These are phyloP conservation scores for Fraxinus floribunda DNA, from an alignment of 305 asterid species.

Conservation along the genomic window DNA sequence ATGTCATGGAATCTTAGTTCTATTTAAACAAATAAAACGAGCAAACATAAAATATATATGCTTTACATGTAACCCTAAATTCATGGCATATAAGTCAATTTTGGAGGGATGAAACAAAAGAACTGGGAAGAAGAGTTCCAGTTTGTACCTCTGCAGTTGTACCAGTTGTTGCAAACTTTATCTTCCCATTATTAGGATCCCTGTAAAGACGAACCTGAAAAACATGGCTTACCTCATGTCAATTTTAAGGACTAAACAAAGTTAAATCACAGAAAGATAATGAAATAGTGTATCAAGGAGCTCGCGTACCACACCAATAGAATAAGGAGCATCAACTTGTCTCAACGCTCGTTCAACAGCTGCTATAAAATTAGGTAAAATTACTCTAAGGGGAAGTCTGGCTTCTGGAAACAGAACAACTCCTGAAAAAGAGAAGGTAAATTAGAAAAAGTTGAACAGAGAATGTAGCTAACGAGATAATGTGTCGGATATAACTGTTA, in stretches of 20 bases:
- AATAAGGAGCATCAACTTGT: slow-evolving; percentile 74
- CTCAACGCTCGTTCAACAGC: slow-evolving; percentile 74
- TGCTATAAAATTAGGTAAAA: slow-evolving; percentile 66
- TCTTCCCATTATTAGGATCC: slow-evolving; percentile 50
- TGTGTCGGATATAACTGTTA: neutral
- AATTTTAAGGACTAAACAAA: slow-evolving; percentile 16
- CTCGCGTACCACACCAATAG: slow-evolving; percentile 82
- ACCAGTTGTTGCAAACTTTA: slow-evolving; percentile 65
- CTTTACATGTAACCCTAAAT: neutral
- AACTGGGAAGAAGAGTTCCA: slow-evolving; percentile 11
- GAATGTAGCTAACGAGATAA: slow-evolving; percentile 14
- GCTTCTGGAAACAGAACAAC: slow-evolving; percentile 92
- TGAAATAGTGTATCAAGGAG: slow-evolving; percentile 5
- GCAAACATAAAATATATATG: neutral
- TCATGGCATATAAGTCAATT: neutral
- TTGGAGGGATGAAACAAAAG: neutral
- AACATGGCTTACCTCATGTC: slow-evolving; percentile 20
- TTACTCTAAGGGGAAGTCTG: slow-evolving; percentile 85
- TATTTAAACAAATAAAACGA: neutral
- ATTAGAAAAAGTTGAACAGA: slow-evolving; percentile 14
- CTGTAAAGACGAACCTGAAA: slow-evolving; percentile 71
- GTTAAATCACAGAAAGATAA: slow-evolving; percentile 10
- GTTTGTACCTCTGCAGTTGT: slow-evolving; percentile 85
- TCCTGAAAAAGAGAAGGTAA: slow-evolving; percentile 38
- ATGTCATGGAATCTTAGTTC: neutral